phyloP scores from a whole-genome alignment of 2,329 filamentous ascomycete genomes.

The Colletotrichum plurivorum region DNA sequence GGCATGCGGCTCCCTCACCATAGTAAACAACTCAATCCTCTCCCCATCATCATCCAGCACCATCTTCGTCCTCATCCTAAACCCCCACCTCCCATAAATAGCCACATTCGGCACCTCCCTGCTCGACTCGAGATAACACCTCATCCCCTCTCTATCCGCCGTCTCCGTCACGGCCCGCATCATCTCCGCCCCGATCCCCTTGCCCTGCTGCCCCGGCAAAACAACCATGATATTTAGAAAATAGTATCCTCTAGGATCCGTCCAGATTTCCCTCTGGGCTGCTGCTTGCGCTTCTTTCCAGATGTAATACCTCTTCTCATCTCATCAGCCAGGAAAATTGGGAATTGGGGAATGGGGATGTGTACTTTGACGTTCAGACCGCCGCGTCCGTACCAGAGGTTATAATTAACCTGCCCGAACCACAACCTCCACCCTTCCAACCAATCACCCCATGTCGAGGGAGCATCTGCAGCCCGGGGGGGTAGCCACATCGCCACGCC shows the following conservation, averaged over 20 bases:
- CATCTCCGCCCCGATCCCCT: conserved; percentile 75
- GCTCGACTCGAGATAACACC: conserved; percentile 80
- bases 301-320: conserved; percentile 74
- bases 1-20: conserved; percentile 58
- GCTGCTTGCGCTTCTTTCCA: conserved; percentile 78
- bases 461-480: conserved; percentile 62
- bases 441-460: conserved; percentile 73
- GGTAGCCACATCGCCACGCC: conserved; percentile 82
- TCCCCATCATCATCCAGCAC: conserved; percentile 75
- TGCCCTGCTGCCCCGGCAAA: conserved; percentile 73
- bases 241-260: conserved; percentile 77
- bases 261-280: conserved; percentile 75
- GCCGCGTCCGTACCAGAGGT: conserved; percentile 77
- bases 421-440: conserved; percentile 76
- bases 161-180: conserved; percentile 73
- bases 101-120: conserved; percentile 77
- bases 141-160: conserved; percentile 75
- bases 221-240: conserved; percentile 85
- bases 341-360: too few species aligned
- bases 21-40: conserved; percentile 65
- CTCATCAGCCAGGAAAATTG: too few species aligned
- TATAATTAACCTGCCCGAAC: conserved; percentile 75
- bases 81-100: conserved; percentile 80
- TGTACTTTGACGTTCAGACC: conserved; percentile 69
- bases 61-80: conserved; percentile 75